Conservation (phyloP, 257 asterid genomes). For the Vinca minor region DNA sequence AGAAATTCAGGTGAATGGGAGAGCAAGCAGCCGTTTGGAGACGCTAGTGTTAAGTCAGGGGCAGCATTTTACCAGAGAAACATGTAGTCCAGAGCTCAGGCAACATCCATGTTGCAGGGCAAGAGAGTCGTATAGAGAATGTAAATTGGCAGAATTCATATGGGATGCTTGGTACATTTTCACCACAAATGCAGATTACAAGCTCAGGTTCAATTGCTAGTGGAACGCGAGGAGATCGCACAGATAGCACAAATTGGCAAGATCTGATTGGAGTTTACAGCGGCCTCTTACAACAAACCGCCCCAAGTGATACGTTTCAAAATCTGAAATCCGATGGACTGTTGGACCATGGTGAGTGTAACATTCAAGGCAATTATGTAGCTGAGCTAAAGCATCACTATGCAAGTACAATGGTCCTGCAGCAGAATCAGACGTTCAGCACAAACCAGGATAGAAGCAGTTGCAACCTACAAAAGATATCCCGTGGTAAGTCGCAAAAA, state of each 20-base stretch:
- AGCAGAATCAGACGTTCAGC: constrained; percentile 20
- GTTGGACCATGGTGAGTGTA: constrained; percentile 8
- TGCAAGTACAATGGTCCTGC: constrained; percentile 16
- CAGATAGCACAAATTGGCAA: constrained; percentile 13
- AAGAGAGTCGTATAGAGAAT: constrained; percentile 2
- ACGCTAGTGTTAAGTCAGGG: background rate
- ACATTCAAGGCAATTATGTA: constrained; percentile 8
- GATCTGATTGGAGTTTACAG: constrained; percentile 22
- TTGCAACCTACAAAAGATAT: constrained; percentile 30
- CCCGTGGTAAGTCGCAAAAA: constrained; percentile 36
- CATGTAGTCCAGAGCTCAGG: background rate
- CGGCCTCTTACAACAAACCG: constrained; percentile 11
- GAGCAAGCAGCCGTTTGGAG: background rate
- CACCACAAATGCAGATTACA: background rate
- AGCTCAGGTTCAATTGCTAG: background rate
- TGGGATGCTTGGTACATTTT: background rate
- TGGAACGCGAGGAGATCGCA: constrained; percentile 13
- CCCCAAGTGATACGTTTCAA: constrained; percentile 11
- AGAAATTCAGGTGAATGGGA: constrained; percentile 6
- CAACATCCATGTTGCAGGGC: background rate
- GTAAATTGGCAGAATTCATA: background rate
- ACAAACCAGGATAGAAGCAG: constrained; percentile 19
- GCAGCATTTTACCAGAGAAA: background rate
- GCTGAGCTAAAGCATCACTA: constrained; percentile 11
- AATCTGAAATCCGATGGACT: constrained; percentile 11